A percentile compares a stretch with the other conserved stretches of the same genome.
Conservation (phyloP, 192 early-diverging fungal genomes). For the Backusella macrospora region DNA sequence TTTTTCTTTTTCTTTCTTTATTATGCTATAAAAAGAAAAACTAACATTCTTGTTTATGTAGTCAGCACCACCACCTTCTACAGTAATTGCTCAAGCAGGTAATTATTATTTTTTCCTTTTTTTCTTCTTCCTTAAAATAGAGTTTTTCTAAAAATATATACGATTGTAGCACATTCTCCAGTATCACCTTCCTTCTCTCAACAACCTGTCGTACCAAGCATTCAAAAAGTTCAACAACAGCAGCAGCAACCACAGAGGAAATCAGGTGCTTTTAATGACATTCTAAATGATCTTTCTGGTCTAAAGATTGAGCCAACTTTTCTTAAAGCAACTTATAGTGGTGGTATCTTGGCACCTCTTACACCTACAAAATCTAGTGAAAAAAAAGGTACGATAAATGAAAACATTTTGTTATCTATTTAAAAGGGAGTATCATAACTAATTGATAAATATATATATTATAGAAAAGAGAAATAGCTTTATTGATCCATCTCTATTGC, state of each 20-base stretch:
- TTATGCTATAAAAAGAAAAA: too few relatives aligned
- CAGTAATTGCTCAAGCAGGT: not conserved
- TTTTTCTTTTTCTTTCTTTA: not conserved
- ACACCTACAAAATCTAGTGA: not conserved
- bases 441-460: not conserved
- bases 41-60: not conserved
- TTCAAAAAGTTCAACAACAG: not conserved
- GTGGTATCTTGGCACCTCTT: slow-evolving; percentile 4
- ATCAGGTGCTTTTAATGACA: not conserved
- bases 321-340: not conserved
- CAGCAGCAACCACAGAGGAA: not conserved
- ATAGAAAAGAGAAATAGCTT: slow-evolving; percentile 1
- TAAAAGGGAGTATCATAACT: not conserved
- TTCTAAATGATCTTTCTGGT: slow-evolving; percentile 4
- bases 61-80: slow-evolving; percentile 1
- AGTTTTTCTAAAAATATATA: slow-evolving; percentile 2
- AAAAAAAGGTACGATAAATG: not conserved
- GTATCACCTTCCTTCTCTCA: not conserved
- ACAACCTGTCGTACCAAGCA: not conserved
- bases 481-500: slow-evolving; percentile 15
- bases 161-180: slow-evolving; percentile 3
- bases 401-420: not conserved
- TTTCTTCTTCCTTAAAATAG: not conserved
- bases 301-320: not conserved
- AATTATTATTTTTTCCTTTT: not conserved